phyloP scores from a whole-genome alignment of 1,284 basidiomycete species.

The Pyrrhoderma lamaoense region DNA sequence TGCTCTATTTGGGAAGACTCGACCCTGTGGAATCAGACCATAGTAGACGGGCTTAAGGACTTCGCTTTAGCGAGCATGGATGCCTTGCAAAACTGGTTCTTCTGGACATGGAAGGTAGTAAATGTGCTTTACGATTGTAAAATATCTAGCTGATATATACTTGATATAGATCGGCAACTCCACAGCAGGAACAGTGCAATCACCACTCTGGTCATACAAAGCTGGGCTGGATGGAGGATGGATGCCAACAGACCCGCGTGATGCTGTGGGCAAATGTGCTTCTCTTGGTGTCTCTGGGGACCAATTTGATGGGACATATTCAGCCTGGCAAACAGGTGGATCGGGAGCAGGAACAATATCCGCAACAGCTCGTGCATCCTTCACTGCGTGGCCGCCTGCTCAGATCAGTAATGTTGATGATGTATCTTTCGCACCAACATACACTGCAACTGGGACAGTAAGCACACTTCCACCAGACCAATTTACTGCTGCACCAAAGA shows the following conservation, averaged over 20 bases:
- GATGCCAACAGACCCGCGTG: conserved; percentile 75
- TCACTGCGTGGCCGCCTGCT: conserved; percentile 52
- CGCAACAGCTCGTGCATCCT: conserved; percentile 38
- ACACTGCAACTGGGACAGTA: conserved; percentile 62
- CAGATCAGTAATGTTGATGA: conserved; percentile 39
- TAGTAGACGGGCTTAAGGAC: conserved; percentile 28
- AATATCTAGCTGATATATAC: background rate
- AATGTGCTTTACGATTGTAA: background rate
- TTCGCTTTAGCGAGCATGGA: conserved; percentile 37
- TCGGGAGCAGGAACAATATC: conserved; percentile 58
- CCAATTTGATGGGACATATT: conserved; percentile 52
- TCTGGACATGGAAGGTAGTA: conserved; percentile 47
- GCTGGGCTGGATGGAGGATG: conserved; percentile 53
- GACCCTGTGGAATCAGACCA: conserved; percentile 29
- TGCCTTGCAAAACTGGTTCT: conserved; percentile 43
- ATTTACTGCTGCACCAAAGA: conserved; percentile 38
- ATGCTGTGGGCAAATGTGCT: conserved; percentile 58
- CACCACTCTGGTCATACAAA: conserved; percentile 44
- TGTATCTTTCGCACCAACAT: conserved; percentile 46
- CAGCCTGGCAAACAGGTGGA: conserved; percentile 74
- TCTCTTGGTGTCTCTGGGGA: conserved; percentile 39
- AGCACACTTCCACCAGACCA: conserved; percentile 54
- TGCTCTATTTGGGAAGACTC: conserved; percentile 35
- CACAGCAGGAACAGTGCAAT: conserved; percentile 30
- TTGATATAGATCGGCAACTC: conserved; percentile 41